Conservation (phyloP, 495 filamentous ascomycete genomes). For the Cercophora newfieldiana region DNA sequence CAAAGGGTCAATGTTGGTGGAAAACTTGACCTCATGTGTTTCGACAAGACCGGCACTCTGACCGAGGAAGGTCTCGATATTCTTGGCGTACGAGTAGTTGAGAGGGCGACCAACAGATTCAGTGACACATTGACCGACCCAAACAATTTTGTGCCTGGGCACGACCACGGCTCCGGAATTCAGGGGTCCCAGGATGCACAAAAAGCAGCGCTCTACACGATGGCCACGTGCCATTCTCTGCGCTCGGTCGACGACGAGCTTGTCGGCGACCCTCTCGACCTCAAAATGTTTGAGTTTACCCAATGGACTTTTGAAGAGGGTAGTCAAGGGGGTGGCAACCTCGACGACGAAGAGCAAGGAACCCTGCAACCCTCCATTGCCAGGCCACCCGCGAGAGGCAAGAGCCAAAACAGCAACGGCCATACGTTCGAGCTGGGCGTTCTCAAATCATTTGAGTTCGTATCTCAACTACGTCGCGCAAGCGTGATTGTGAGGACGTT, state of each 20-base stretch:
- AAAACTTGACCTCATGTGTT: conserved; percentile 94
- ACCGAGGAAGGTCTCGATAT: conserved; percentile 98
- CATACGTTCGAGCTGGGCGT: conserved; percentile 76
- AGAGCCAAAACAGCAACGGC: conserved; percentile 50
- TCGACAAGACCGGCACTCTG: conserved; percentile 97
- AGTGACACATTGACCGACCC: conserved; percentile 48
- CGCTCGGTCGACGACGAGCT: conserved; percentile 83
- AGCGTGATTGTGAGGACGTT: conserved; percentile 91
- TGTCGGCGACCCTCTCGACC: conserved; percentile 89
- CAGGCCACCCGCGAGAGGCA: conserved; percentile 66
- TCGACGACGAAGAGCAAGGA: conserved; percentile 65
- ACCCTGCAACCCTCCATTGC: conserved; percentile 79
- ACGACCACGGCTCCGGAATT: conserved; percentile 54
- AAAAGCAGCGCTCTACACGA: conserved; percentile 79
- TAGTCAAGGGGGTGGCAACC: conserved; percentile 55
- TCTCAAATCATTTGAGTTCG: conserved; percentile 88
- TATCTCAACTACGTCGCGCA: conserved; percentile 90
- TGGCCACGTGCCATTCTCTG: conserved; percentile 97
- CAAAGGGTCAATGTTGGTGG: conserved; percentile 95
- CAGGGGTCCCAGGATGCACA: conserved; percentile 62
- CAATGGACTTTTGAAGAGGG: conserved; percentile 92
- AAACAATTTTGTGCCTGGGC: conserved; percentile 55
- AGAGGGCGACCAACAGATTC: conserved; percentile 57
- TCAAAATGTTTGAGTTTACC: conserved; percentile 99
- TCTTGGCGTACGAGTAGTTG: conserved; percentile 78